Evolutionary conservation across 306 rosid species (phyloP).

Genomic region (Corylus americana): DNA sequence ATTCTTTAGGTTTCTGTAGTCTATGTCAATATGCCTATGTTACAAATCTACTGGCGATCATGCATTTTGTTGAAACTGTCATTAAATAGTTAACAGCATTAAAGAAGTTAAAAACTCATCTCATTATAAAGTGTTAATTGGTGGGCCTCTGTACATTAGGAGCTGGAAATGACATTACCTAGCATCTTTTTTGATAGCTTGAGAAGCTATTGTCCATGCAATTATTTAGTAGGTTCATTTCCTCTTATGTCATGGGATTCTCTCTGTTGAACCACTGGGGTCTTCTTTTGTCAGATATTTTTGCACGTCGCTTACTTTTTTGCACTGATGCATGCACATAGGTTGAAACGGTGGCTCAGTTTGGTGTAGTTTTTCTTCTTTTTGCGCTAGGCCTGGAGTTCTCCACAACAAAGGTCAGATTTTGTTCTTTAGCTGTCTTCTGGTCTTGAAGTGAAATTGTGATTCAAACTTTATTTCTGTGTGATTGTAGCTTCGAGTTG

Average conservation of each 20-base stretch:
- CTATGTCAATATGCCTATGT: neutral
- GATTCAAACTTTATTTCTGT: slow-evolving; percentile 26
- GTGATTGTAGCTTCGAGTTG: slow-evolving; percentile 80
- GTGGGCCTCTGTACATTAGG: neutral
- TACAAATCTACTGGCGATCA: neutral
- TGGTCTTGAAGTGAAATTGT: slow-evolving; percentile 12
- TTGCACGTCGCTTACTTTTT: slow-evolving; percentile 15
- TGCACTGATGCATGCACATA: slow-evolving; percentile 34
- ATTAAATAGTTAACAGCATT: neutral
- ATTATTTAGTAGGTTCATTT: neutral
- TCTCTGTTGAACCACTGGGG: neutral
- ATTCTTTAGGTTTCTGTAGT: neutral
- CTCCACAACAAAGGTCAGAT: slow-evolving; percentile 74
- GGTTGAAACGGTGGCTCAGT: slow-evolving; percentile 99
- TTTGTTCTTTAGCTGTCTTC: slow-evolving; percentile 13
- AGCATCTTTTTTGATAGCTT: neutral
- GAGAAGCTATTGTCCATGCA: neutral
- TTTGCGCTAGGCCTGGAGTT: slow-evolving; percentile 95
- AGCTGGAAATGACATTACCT: neutral
- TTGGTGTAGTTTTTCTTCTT: slow-evolving; percentile 97
- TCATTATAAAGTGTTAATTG: neutral
- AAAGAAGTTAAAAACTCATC: neutral
- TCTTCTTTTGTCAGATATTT: neutral
- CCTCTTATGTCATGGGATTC: neutral
- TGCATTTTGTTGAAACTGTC: neutral